Conservation (phyloP, 352 stramenopile genomes). For the Saprolegnia parasitica region DNA sequence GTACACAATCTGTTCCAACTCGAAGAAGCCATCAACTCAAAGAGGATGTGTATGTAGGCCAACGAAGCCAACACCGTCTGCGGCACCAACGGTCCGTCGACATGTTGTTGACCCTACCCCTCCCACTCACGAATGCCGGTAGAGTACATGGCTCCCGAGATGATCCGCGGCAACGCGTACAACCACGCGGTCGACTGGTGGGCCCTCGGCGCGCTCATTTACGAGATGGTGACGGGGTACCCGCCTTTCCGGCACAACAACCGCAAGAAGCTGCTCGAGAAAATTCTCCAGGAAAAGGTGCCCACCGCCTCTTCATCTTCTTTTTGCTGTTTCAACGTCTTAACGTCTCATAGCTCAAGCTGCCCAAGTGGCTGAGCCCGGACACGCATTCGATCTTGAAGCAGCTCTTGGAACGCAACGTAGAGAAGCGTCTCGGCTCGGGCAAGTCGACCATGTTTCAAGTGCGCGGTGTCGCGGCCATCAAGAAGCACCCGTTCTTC, state of each 20-base stretch:
- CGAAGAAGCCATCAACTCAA: too few relatives aligned
- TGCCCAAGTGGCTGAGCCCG: constrained; percentile 75
- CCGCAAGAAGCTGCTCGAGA: constrained; percentile 81
- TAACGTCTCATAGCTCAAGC: constrained; percentile 50
- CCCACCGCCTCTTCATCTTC: too few relatives aligned
- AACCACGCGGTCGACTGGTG: constrained; percentile 86
- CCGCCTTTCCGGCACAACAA: constrained; percentile 79
- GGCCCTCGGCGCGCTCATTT: constrained; percentile 76
- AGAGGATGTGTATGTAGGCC: constrained; percentile 47
- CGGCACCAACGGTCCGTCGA: constrained; percentile 57
- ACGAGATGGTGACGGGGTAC: constrained; percentile 84
- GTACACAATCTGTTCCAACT: constrained; percentile 41
- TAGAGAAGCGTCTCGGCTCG: constrained; percentile 90
- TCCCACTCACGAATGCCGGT: neutral
- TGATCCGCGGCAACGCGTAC: constrained; percentile 80
- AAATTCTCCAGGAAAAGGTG: constrained; percentile 83
- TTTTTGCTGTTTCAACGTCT: too few relatives aligned
- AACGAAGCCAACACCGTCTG: constrained; percentile 79
- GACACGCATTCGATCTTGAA: constrained; percentile 94
- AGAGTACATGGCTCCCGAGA: constrained; percentile 87
- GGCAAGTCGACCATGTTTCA: constrained; percentile 97
- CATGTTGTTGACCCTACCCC: neutral
- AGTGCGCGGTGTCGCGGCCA: constrained; percentile 92
- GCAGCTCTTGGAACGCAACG: constrained; percentile 95
- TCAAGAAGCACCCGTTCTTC: constrained; percentile 97